phyloP scores from a whole-genome alignment of 2,329 filamentous ascomycete species.

The Aureobasidium sp. region DNA sequence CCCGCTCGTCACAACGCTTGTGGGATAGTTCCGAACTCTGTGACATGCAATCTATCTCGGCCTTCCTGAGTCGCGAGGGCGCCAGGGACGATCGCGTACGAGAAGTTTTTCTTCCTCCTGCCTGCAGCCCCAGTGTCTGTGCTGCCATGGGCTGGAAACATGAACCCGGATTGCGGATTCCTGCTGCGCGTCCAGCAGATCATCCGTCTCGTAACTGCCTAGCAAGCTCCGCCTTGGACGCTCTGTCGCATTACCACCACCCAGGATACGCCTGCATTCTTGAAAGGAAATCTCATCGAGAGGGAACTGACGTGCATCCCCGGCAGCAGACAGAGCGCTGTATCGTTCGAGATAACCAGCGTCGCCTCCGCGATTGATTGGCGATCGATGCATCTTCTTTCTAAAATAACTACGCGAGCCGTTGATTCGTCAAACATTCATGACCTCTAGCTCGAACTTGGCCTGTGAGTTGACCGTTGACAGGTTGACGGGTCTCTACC shows the following conservation, averaged over 20 bases:
- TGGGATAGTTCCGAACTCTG: slow-evolving; percentile 2
- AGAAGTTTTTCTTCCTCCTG: neutral
- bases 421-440: slow-evolving; percentile 8
- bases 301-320: slow-evolving; percentile 7
- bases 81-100: slow-evolving; percentile 5
- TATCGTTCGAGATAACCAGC: neutral
- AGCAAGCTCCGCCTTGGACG: neutral
- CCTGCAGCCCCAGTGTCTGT: neutral
- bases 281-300: neutral
- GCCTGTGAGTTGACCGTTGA: slow-evolving; percentile 10
- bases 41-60: neutral
- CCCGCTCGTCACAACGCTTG: slow-evolving; percentile 7
- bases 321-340: neutral
- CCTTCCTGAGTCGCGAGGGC: slow-evolving; percentile 2
- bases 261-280: slow-evolving; percentile 8
- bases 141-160: slow-evolving; percentile 4
- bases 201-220: slow-evolving; percentile 4
- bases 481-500: slow-evolving; percentile 9
- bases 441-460: neutral
- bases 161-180: slow-evolving; percentile 8
- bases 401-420: slow-evolving; percentile 10
- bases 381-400: neutral
- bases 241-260: slow-evolving; percentile 8
- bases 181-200: slow-evolving; percentile 8
- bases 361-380: slow-evolving; percentile 1